Conservation (phyloP, 257 asterid genomes). For the Scutellaria baicalensis region DNA sequence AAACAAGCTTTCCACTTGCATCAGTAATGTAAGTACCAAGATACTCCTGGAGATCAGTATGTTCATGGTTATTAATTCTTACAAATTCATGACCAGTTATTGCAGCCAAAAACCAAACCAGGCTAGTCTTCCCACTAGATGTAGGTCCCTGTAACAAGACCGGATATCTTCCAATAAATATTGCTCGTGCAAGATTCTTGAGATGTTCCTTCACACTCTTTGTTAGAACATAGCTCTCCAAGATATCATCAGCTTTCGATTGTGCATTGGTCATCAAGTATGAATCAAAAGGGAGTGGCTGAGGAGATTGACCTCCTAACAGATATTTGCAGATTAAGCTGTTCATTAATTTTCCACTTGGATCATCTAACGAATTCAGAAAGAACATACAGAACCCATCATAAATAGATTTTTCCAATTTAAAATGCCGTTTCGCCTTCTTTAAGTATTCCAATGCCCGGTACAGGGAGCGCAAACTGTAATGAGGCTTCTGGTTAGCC, state of each 20-base stretch:
- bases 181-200: constrained; percentile 66
- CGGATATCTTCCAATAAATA: constrained; percentile 74
- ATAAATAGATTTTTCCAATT: constrained; percentile 52
- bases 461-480: constrained; percentile 86
- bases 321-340: constrained; percentile 41
- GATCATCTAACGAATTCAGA: constrained; percentile 55
- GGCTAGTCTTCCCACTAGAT: constrained; percentile 98
- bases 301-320: constrained; percentile 42
- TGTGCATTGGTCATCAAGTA: constrained; percentile 30
- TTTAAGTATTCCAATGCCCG: constrained; percentile 73
- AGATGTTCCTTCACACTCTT: constrained; percentile 73
- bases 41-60: constrained; percentile 97
- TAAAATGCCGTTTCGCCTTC: constrained; percentile 50
- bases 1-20: constrained; percentile 77
- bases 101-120: constrained; percentile 77
- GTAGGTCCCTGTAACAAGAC: constrained; percentile 97
- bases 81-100: constrained; percentile 79
- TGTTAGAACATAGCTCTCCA: constrained; percentile 56
- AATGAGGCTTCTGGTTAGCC: constrained; percentile 96
- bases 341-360: constrained; percentile 65
- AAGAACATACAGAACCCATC: constrained; percentile 97
- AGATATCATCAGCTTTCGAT: constrained; percentile 24
- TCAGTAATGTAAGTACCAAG: constrained; percentile 90
- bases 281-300: constrained; percentile 32
- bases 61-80: constrained; percentile 90